phyloP scores from a whole-genome alignment of 176 grass and related monocot species.

The Eragrostis curvula region DNA sequence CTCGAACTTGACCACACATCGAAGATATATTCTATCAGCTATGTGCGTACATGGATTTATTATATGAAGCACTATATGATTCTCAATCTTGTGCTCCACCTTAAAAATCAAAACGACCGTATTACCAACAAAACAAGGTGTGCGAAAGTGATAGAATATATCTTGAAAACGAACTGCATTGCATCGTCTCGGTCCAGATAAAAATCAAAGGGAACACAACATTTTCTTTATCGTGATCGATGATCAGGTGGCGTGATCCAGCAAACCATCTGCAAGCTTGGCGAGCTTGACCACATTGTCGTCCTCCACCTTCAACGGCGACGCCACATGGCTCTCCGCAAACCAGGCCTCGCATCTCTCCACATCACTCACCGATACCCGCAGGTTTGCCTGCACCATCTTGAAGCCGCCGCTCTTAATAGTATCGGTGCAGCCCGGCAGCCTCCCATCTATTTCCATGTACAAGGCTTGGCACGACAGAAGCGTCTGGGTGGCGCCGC shows the following conservation, averaged over 20 bases:
- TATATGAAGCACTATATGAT: too few species aligned
- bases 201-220: too few species aligned
- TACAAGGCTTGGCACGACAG: slow-evolving; percentile 1
- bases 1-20: too few species aligned
- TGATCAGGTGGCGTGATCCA: background rate
- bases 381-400: background rate
- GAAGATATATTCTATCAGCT: too few species aligned
- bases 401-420: background rate
- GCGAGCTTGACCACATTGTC: background rate
- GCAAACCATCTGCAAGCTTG: background rate
- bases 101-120: too few species aligned
- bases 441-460: background rate
- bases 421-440: background rate
- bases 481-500: background rate
- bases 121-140: too few species aligned
- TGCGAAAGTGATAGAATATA: too few species aligned
- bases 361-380: background rate
- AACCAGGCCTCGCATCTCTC: background rate
- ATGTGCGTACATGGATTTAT: too few species aligned
- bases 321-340: background rate
- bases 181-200: too few species aligned
- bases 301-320: background rate
- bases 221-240: too few species aligned
- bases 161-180: too few species aligned
- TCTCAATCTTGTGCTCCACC: too few species aligned